Base-by-base conservation (phyloP, 352 stramenopile genomes). In the Phytophthora syringae region DNA sequence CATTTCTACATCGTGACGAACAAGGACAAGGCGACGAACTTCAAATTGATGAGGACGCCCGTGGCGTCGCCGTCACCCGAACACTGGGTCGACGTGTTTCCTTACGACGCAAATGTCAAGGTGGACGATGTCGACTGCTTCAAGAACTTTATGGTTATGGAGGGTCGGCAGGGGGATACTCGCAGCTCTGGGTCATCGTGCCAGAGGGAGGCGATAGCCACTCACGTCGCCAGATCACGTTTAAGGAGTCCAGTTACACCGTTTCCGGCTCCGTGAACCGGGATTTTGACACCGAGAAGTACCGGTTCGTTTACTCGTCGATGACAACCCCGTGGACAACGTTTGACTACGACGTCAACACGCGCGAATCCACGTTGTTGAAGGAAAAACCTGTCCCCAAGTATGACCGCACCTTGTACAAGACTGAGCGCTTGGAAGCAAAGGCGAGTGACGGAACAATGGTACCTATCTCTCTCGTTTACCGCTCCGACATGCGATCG, bases 1-100 rank as follows among this genome's bases (percentile, higher is more conserved):
- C 80, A 83, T 61, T 98, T 98, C 54, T 98, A 97, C 71, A 94
- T 99, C 45, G 81, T 90, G 54, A 98, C 94, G 22, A 99, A 99
- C 82, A 87, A 93, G 52, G 91, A 96, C 68, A 89, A 89, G 55
- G 86, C 88, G 22, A 94, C 85, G 20, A 99, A 99, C 75, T 97
- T 98, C 67, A 96, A 98, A 63, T 56, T 99, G 53, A 97, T 91
- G 84, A 81, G 48, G 63, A 85, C 82, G 42, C 70, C 73, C 0
- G 79, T 92, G 21, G 66, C 51, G 40, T 84, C 77, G n/a, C 69
- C 75, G 12, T 81, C 59, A 10, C 52, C 67, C 3, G 70, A 86
- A 10, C 57, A 94, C 47, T 99, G 97, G 97, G 79, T 80, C 25
- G 86, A 98, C 63, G 75, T 98, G 21, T 90, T 95, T 57, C 76